phyloP scores from a whole-genome alignment of 768 basidiomycete species.

The Russula abietina region DNA sequence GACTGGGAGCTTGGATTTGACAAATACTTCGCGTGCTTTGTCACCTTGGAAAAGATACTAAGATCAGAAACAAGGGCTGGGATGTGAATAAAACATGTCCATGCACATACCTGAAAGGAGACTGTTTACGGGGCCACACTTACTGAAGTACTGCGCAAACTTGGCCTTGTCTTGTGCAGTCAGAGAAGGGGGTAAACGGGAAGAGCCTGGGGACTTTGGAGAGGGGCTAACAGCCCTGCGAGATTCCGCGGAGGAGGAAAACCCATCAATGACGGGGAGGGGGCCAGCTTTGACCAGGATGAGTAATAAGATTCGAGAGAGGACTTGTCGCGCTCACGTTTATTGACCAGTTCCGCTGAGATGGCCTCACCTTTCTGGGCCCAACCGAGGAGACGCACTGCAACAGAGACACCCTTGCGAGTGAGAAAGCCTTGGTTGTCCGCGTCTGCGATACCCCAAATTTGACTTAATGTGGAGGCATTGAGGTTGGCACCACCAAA shows the following conservation, averaged over 20 bases:
- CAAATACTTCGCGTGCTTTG: conserved; percentile 83
- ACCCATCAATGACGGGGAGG: conserved; percentile 70
- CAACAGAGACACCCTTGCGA: conserved; percentile 79
- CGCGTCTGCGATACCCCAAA: conserved; percentile 90
- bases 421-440: conserved; percentile 92
- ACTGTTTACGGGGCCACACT: conserved; percentile 66
- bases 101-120: conserved; percentile 60
- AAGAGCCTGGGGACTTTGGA: conserved; percentile 52
- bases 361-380: conserved; percentile 81
- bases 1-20: conserved; percentile 82
- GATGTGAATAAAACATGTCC: neutral
- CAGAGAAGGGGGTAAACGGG: conserved; percentile 52
- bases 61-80: neutral
- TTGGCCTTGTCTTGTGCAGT: conserved; percentile 78
- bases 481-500: conserved; percentile 80
- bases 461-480: conserved; percentile 76
- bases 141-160: conserved; percentile 73
- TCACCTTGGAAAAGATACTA: conserved; percentile 47
- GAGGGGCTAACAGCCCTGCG: conserved; percentile 45
- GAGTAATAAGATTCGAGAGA: conserved; percentile 19
- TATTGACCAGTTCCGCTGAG: conserved; percentile 53
- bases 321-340: conserved; percentile 49
- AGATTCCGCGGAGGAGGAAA: conserved; percentile 46
- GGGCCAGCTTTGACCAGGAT: conserved; percentile 61
- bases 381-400: conserved; percentile 87